These are phyloP conservation scores for Orbilia javanica DNA, from an alignment of 2,329 filamentous ascomycete species.

Conservation along the genomic window DNA sequence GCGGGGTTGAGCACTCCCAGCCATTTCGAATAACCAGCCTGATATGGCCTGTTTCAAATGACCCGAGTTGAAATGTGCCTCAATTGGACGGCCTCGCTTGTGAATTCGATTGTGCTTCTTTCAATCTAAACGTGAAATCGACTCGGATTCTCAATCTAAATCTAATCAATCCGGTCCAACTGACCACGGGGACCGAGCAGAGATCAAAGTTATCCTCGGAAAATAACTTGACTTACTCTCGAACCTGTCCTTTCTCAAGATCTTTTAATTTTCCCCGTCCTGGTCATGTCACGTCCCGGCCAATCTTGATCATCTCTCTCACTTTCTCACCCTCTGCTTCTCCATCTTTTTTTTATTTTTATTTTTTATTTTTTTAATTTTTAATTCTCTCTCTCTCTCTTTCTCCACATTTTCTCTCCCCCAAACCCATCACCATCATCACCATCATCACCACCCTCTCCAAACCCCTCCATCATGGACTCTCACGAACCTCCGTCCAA, in stretches of 20 bases:
- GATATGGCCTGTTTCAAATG: neutral
- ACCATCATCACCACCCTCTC: constrained; percentile 43
- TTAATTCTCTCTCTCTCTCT: constrained; percentile 44
- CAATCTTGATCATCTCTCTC: constrained; percentile 57
- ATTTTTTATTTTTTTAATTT: constrained; percentile 40
- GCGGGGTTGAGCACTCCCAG: constrained; percentile 30
- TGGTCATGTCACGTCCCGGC: constrained; percentile 23
- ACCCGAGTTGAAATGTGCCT: constrained; percentile 3
- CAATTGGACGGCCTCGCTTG: constrained; percentile 20
- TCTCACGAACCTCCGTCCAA: constrained; percentile 79
- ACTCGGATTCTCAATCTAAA: too few species aligned
- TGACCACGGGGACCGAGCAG: too few species aligned
- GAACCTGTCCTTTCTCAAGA: too few species aligned
- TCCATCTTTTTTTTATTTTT: constrained; percentile 14
- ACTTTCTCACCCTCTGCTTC: constrained; percentile 55
- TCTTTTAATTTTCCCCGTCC: neutral
- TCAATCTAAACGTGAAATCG: neutral
- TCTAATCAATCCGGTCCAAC: neutral
- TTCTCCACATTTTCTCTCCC: constrained; percentile 23
- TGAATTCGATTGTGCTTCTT: neutral
- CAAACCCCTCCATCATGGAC: constrained; percentile 67
- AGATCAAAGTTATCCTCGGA: neutral
- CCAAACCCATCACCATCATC: constrained; percentile 25
- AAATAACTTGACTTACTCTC: neutral
- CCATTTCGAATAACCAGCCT: constrained; percentile 3